These are phyloP conservation scores for Pittosporum tobira DNA, from an alignment of 129 eudicot species.

Conservation along the genomic window DNA sequence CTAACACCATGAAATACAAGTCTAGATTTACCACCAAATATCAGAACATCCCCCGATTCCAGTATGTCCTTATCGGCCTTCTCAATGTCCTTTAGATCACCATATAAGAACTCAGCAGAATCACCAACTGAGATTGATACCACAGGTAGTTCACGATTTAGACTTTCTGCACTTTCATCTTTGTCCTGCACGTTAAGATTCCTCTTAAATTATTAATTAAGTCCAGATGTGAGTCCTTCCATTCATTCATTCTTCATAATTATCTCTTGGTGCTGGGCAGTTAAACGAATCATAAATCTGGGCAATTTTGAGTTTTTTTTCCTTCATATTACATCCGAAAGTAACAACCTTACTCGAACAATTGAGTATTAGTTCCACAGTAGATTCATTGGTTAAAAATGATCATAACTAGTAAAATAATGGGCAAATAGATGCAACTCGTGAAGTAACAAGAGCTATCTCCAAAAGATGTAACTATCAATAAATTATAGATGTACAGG, in stretches of 20 bases:
- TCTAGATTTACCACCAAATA: conserved; percentile 88
- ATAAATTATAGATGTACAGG: no score
- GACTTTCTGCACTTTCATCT: conserved; percentile 60
- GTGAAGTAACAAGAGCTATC: no score
- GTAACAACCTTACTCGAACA: no score
- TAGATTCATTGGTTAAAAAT: no score
- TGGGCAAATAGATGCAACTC: no score
- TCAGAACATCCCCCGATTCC: conserved; percentile 84
- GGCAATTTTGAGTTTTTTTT: no score
- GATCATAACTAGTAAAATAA: no score
- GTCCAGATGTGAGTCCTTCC: neutral
- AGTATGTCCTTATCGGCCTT: conserved; percentile 47
- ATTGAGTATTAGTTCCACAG: no score
- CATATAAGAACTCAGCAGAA: conserved; percentile 68
- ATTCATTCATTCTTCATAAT: neutral
- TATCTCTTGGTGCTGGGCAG: no score
- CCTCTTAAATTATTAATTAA: neutral
- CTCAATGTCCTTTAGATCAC: conserved; percentile 37
- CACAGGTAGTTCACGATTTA: conserved; percentile 49
- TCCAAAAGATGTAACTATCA: no score
- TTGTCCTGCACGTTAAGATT: conserved; percentile 40
- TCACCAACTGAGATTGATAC: conserved; percentile 85
- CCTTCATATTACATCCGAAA: no score
- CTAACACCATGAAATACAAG: conserved; percentile 68
- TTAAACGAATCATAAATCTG: no score